Percentiles rank a stretch among this genome's conserved stretches.
These are phyloP conservation scores for Ambrosiella cleistominuta DNA, from an alignment of 2,329 filamentous ascomycete species.

Conservation along the genomic window DNA sequence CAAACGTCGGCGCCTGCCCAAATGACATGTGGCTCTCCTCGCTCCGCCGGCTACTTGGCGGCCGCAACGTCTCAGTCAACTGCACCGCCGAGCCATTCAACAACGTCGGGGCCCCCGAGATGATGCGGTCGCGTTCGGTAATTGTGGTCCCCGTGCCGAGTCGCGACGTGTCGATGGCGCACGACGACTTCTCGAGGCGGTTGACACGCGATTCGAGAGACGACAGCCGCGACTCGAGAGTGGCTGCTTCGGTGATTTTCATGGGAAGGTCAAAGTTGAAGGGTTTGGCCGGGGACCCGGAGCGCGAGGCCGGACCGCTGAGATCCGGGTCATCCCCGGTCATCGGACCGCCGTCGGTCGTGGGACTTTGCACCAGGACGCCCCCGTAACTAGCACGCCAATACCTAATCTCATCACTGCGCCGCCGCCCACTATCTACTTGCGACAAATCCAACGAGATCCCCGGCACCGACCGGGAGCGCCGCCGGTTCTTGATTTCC, in stretches of 20 bases:
- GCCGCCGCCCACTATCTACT: slow-evolving; percentile 23
- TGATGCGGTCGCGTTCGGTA: neutral
- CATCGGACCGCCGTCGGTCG: slow-evolving; percentile 21
- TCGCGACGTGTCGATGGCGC: slow-evolving; percentile 28
- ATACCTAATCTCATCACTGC: slow-evolving; percentile 46
- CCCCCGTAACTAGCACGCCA: slow-evolving; percentile 40
- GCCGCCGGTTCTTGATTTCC: slow-evolving; percentile 29
- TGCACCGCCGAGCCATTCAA: neutral
- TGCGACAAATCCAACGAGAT: slow-evolving; percentile 23
- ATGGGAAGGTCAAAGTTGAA: slow-evolving; percentile 38
- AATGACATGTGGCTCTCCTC: slow-evolving; percentile 27
- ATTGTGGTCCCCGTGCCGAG: slow-evolving; percentile 9
- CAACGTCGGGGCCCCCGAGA: neutral
- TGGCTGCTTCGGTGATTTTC: slow-evolving; percentile 39
- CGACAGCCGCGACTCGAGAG: slow-evolving; percentile 34
- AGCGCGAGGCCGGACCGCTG: slow-evolving; percentile 13
- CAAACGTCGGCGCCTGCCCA: slow-evolving; percentile 28
- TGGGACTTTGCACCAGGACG: slow-evolving; percentile 31
- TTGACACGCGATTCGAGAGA: slow-evolving; percentile 34
- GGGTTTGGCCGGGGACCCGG: slow-evolving; percentile 28
- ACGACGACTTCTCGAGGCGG: slow-evolving; percentile 35
- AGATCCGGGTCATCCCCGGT: slow-evolving; percentile 21
- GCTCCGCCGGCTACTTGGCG: slow-evolving; percentile 4
- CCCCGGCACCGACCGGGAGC: slow-evolving; percentile 42
- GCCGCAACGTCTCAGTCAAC: neutral